phyloP scores from a whole-genome alignment of 768 basidiomycete genomes.

The Royoungia palumana region DNA sequence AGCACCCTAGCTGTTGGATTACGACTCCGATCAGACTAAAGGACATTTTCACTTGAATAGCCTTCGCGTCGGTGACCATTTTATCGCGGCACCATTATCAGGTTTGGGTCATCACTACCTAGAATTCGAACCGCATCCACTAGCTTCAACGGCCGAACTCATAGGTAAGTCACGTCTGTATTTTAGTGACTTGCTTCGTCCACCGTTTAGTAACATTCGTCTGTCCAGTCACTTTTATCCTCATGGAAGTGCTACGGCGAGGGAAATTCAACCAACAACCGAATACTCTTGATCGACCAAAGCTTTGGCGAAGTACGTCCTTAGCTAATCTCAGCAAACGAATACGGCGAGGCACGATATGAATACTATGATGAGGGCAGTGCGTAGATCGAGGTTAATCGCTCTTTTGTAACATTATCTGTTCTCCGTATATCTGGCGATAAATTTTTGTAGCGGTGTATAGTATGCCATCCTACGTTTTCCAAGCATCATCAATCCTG shows the following conservation, averaged over 20 bases:
- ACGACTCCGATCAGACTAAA: slow-evolving; percentile 46
- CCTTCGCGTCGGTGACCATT: slow-evolving; percentile 41
- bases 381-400: background rate
- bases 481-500: background rate
- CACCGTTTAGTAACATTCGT: slow-evolving; percentile 10
- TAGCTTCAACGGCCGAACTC: slow-evolving; percentile 49
- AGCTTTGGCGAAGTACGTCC: slow-evolving; percentile 39
- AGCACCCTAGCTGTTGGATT: slow-evolving; percentile 46
- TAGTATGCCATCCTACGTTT: background rate
- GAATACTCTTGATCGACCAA: slow-evolving; percentile 47
- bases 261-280: slow-evolving; percentile 52
- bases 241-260: slow-evolving; percentile 62
- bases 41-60: slow-evolving; percentile 51
- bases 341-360: slow-evolving; percentile 33
- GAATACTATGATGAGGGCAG: background rate
- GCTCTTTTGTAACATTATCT: background rate
- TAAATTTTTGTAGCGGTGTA: slow-evolving; percentile 1
- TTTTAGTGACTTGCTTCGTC: background rate
- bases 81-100: slow-evolving; percentile 50
- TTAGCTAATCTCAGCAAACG: slow-evolving; percentile 29
- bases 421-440: slow-evolving; percentile 2
- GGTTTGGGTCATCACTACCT: slow-evolving; percentile 56
- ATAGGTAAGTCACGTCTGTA: slow-evolving; percentile 35
- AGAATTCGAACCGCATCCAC: slow-evolving; percentile 50
- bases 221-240: slow-evolving; percentile 52